phyloP scores from a whole-genome alignment of 2,329 filamentous ascomycete genomes.

The Byssoonygena ceratinophila region DNA sequence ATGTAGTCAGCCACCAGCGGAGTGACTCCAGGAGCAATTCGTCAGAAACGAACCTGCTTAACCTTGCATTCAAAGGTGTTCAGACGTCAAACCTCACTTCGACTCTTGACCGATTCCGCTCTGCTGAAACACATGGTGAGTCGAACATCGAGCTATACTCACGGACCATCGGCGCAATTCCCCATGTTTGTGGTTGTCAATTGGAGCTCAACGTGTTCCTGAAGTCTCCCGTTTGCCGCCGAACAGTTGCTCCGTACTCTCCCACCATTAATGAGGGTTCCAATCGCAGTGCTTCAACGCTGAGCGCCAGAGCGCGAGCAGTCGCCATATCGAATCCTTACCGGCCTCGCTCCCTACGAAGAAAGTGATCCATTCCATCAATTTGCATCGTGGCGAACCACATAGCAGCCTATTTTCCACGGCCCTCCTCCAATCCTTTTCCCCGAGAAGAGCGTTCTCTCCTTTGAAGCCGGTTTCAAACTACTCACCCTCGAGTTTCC shows the following conservation, averaged over 20 bases:
- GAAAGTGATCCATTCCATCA: neutral
- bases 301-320: conserved; percentile 2
- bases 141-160: neutral
- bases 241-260: neutral
- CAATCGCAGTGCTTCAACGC: conserved; percentile 1
- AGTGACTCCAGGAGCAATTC: conserved; percentile 2
- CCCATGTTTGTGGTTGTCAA: neutral
- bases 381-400: conserved; percentile 4
- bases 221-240: conserved; percentile 8
- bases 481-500: neutral
- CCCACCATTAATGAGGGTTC: conserved; percentile 2
- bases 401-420: neutral
- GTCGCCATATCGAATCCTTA: neutral
- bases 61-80: neutral
- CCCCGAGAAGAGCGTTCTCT: neutral
- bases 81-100: conserved; percentile 2
- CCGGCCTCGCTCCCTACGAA: neutral
- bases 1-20: conserved; percentile 2
- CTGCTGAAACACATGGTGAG: neutral
- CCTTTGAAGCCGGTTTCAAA: neutral
- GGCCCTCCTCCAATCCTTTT: neutral
- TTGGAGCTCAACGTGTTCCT: conserved; percentile 8
- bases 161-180: neutral
- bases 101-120: neutral
- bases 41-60: conserved; percentile 4